phyloP scores from a whole-genome alignment of 2,329 filamentous ascomycete genomes.

The Pezizomycotina sp. region DNA sequence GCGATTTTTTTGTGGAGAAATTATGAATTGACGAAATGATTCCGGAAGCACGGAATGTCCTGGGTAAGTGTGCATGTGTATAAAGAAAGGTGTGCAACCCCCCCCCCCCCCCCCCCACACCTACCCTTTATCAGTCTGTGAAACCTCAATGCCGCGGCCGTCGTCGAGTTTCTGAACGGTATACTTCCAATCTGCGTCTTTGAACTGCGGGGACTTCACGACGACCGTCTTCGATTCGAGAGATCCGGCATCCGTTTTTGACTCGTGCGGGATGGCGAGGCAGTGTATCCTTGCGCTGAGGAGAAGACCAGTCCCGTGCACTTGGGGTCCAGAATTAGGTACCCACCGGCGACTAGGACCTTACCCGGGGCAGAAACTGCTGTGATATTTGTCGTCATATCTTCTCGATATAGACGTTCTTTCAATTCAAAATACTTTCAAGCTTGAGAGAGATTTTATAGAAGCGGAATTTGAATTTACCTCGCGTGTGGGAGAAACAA shows the following conservation, averaged over 20 bases:
- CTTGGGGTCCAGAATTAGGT: conserved; percentile 75
- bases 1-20: background rate
- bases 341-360: conserved; percentile 85
- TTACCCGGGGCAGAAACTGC: conserved; percentile 88
- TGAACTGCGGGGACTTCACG: conserved; percentile 83
- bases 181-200: conserved; percentile 75
- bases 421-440: no score
- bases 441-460: no score
- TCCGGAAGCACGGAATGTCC: background rate
- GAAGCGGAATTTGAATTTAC: no score
- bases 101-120: conserved; percentile 53
- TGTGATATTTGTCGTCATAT: no score
- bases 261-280: conserved; percentile 28
- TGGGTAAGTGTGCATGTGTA: conserved; percentile 4
- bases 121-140: conserved; percentile 39
- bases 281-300: conserved; percentile 53
- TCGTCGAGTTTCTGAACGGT: conserved; percentile 42
- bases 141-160: conserved; percentile 64
- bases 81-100: conserved; percentile 25
- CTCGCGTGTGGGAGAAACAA: no score
- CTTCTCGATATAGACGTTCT: no score
- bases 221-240: conserved; percentile 51
- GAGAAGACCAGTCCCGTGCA: conserved; percentile 64
- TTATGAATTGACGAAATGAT: background rate
- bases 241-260: conserved; percentile 45